Evolutionary conservation across 768 basidiomycete species (phyloP).

Genomic region (Porpolomopsis calyptriformis): DNA sequence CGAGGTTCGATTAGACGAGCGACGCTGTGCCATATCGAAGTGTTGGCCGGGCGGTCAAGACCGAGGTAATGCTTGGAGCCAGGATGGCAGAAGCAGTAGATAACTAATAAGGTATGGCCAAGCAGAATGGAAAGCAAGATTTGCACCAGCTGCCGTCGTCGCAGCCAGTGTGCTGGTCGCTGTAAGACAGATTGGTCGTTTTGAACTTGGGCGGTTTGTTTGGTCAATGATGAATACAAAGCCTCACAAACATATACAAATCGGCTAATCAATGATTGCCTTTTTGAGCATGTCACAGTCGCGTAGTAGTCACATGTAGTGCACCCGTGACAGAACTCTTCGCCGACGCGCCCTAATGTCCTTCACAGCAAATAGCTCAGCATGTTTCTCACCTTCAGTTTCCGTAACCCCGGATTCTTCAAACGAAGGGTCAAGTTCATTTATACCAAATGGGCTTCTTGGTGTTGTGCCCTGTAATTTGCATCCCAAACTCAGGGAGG

Average conservation of each 20-base stretch:
- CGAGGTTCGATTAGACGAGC: constrained; percentile 32
- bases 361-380: constrained; percentile 15
- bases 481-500: neutral
- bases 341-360: too few relatives aligned
- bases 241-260: neutral
- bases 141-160: neutral
- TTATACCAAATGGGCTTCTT: constrained; percentile 4
- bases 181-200: neutral
- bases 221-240: constrained; percentile 2
- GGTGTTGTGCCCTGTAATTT: neutral
- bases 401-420: neutral
- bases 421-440: neutral
- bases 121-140: neutral
- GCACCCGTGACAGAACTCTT: too few relatives aligned
- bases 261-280: neutral
- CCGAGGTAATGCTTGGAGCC: neutral
- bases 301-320: too few relatives aligned
- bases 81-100: neutral
- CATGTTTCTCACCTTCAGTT: neutral
- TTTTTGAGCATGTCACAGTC: neutral
- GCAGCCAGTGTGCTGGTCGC: neutral
- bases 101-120: too few relatives aligned
- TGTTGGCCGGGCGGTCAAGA: neutral
- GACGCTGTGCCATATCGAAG: constrained; percentile 29
- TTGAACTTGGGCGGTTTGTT: neutral